Evolutionary conservation across 2,329 filamentous ascomycete species (phyloP).

Genomic region (Cercospora sp.): DNA sequence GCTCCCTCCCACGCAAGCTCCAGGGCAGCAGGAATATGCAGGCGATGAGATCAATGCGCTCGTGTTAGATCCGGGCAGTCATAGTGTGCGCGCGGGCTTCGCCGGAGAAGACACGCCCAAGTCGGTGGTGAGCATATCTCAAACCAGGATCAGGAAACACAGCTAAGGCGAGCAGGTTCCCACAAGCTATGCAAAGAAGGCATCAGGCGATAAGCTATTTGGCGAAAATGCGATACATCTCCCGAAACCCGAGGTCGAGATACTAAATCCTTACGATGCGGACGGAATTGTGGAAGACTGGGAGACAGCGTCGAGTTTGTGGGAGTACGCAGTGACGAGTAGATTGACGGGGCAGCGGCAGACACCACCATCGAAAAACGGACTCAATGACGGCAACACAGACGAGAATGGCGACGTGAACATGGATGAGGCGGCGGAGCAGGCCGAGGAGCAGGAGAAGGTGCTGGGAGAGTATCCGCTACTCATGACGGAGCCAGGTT

Average conservation of each 20-base stretch:
- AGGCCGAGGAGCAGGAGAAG: conserved; percentile 61
- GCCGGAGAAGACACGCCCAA: conserved; percentile 97
- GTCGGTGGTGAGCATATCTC: conserved; percentile 61
- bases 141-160: neutral
- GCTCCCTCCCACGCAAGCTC: conserved; percentile 38
- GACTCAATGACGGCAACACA: conserved; percentile 68
- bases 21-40: conserved; percentile 48
- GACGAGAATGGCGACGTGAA: conserved; percentile 50
- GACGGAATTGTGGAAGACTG: conserved; percentile 94
- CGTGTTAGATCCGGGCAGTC: conserved; percentile 92
- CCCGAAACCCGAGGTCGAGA: conserved; percentile 72
- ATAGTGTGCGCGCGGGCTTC: conserved; percentile 87
- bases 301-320: conserved; percentile 85
- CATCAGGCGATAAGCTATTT: conserved; percentile 63
- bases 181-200: conserved; percentile 74
- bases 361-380: conserved; percentile 70
- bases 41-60: conserved; percentile 96
- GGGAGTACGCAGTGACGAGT: conserved; percentile 90
- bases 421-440: conserved; percentile 62
- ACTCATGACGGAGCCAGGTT: conserved; percentile 89
- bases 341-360: conserved; percentile 77
- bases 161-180: conserved; percentile 46
- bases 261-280: conserved; percentile 86
- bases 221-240: conserved; percentile 88
- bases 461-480: conserved; percentile 85